Percentiles rank a stretch among this genome's conserved stretches.
Evolutionary conservation across 2,329 filamentous ascomycete genomes (phyloP).

Genomic region (Fusarium subglutinans): DNA sequence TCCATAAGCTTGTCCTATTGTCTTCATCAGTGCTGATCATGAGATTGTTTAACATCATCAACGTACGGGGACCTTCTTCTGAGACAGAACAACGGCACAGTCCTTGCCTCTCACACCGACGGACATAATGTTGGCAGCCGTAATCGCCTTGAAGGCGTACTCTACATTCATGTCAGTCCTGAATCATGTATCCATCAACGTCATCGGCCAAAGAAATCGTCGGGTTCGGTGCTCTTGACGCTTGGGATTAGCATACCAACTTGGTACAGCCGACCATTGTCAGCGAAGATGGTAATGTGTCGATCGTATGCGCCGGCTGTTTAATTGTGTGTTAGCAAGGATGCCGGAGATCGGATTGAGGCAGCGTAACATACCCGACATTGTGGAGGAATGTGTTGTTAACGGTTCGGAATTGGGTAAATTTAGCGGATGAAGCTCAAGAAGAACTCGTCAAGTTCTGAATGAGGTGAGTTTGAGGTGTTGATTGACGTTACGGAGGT

Average conservation of each 20-base stretch:
- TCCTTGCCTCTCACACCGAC: slow-evolving; percentile 95
- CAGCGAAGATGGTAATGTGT: slow-evolving; percentile 99
- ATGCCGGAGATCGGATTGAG: slow-evolving; percentile 6
- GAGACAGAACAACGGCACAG: slow-evolving; percentile 95
- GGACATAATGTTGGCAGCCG: slow-evolving; percentile 98
- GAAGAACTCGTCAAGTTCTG: slow-evolving; percentile 11
- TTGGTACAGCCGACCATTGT: slow-evolving; percentile 98
- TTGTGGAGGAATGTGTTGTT: slow-evolving; percentile 50
- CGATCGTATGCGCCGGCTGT: slow-evolving; percentile 85
- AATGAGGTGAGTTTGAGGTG: slow-evolving; percentile 6
- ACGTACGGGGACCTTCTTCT: slow-evolving; percentile 98
- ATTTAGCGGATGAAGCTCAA: slow-evolving; percentile 21
- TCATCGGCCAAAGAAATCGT: slow-evolving; percentile 25
- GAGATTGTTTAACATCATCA: neutral
- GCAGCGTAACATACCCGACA: slow-evolving; percentile 57
- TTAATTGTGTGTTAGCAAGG: slow-evolving; percentile 43
- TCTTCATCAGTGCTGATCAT: slow-evolving; percentile 34
- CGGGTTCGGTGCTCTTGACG: slow-evolving; percentile 3
- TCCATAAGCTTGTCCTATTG: slow-evolving; percentile 97
- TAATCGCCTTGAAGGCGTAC: slow-evolving; percentile 99
- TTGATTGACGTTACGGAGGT: slow-evolving; percentile 30
- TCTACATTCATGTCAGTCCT: slow-evolving; percentile 63
- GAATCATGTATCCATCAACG: slow-evolving; percentile 23
- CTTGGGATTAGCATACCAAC: slow-evolving; percentile 75
- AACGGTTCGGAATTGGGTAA: neutral